Conservation (phyloP, 2,329 filamentous ascomycete species). For the Ramichloridium luteum region DNA sequence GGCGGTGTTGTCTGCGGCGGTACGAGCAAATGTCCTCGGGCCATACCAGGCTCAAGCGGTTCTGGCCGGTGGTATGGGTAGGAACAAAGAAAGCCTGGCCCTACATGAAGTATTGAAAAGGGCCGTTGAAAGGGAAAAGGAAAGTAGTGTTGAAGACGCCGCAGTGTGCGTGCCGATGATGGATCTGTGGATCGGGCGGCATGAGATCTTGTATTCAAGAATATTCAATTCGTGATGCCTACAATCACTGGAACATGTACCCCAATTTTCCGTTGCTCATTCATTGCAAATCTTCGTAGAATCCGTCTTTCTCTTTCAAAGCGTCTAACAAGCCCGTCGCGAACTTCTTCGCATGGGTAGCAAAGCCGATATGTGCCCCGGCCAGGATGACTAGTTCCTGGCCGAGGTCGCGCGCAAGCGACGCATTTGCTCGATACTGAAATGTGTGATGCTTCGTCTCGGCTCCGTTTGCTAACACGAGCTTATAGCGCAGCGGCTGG, state of each 20-base stretch:
- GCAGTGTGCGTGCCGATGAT: constrained; percentile 65
- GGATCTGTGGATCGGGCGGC: constrained; percentile 72
- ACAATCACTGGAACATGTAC: no score
- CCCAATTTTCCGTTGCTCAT: no score
- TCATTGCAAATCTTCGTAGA: no score
- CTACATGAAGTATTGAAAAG: neutral
- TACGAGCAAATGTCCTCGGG: constrained; percentile 64
- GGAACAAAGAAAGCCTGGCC: constrained; percentile 29
- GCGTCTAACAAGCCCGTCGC: neutral
- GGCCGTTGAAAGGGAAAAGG: no score
- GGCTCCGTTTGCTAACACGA: constrained; percentile 5
- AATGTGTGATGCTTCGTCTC: constrained; percentile 2
- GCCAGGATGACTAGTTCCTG: constrained; percentile 1
- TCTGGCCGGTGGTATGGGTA: constrained; percentile 52
- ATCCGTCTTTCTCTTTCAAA: constrained; percentile 4
- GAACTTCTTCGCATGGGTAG: constrained; percentile 5
- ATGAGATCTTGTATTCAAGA: constrained; percentile 71
- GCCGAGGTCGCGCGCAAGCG: constrained; percentile 3
- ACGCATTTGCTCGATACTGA: constrained; percentile 5
- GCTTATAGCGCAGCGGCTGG: constrained; percentile 3
- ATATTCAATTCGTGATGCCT: constrained; percentile 80
- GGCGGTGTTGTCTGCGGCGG: constrained; percentile 62
- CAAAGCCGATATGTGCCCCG: constrained; percentile 5
- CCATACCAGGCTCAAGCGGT: constrained; percentile 69
- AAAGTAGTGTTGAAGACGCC: constrained; percentile 46